Evolutionary conservation across 345 rosid species (phyloP).

Genomic region (Melastoma malabathricum): DNA sequence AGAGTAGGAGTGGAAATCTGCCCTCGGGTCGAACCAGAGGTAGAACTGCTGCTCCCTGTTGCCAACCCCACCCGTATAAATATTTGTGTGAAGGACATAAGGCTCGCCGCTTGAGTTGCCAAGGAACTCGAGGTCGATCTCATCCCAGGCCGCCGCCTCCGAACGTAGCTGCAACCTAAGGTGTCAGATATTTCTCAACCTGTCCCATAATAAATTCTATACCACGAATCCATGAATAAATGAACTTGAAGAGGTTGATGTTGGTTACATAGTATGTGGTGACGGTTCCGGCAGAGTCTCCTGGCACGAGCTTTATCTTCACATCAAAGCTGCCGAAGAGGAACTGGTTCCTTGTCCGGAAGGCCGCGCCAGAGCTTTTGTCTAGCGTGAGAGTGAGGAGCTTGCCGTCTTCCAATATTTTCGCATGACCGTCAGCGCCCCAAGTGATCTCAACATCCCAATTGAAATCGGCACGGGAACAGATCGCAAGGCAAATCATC

Average conservation of each 20-base stretch:
- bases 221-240: neutral
- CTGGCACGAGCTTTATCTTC: conserved; percentile 46
- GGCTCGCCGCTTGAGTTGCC: conserved; percentile 56
- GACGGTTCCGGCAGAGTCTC: conserved; percentile 55
- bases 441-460: conserved; percentile 36
- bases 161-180: conserved; percentile 33
- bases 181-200: neutral
- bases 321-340: conserved; percentile 33
- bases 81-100: conserved; percentile 47
- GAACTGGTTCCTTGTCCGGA: conserved; percentile 36
- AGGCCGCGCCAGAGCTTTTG: conserved; percentile 38
- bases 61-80: conserved; percentile 36
- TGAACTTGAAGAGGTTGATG: too few relatives aligned
- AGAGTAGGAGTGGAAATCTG: conserved; percentile 42
- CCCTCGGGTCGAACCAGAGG: conserved; percentile 50
- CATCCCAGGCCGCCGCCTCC: conserved; percentile 50
- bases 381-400: conserved; percentile 47
- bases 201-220: neutral
- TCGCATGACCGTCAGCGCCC: conserved; percentile 38
- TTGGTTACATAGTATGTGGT: conserved; percentile 33
- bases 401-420: conserved; percentile 35
- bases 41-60: conserved; percentile 52
- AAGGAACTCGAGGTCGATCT: conserved; percentile 55
- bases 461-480: conserved; percentile 22
- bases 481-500: neutral